Conservation (phyloP, 495 filamentous ascomycete species). For the Astrocystis sublimbata region DNA sequence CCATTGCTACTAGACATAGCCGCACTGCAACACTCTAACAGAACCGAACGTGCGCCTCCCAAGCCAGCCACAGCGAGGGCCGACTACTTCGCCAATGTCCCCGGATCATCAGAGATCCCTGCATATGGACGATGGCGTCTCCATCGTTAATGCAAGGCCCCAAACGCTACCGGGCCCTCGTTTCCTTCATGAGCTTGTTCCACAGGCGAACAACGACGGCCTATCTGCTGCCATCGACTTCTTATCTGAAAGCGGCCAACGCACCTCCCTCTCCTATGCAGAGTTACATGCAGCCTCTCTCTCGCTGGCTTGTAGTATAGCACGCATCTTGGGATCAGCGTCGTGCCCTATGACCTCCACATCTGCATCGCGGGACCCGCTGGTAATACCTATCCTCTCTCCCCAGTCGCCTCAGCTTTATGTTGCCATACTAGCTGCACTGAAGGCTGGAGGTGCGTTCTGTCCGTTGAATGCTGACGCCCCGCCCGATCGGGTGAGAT, state of each 20-base stretch:
- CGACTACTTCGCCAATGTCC: not conserved
- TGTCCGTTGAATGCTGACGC: conserved; percentile 74
- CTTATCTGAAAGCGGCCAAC: conserved; percentile 45
- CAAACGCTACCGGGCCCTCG: conserved; percentile 55
- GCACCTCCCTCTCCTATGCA: conserved; percentile 54
- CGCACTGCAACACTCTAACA: not conserved
- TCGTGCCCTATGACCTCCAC: not conserved
- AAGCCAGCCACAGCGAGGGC: not conserved
- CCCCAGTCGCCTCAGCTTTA: conserved; percentile 73
- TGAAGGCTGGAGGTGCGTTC: conserved; percentile 78
- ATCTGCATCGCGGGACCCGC: conserved; percentile 22
- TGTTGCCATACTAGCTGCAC: conserved; percentile 66
- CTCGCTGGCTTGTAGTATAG: conserved; percentile 52
- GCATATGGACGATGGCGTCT: conserved; percentile 40
- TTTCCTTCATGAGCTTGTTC: conserved; percentile 66
- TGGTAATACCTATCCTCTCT: conserved; percentile 70
- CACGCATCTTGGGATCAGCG: conserved; percentile 25
- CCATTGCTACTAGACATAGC: too few species aligned
- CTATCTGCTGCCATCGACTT: conserved; percentile 62
- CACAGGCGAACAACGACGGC: conserved; percentile 15
- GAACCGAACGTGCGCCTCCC: not conserved
- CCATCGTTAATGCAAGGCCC: conserved; percentile 64
- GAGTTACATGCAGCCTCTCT: conserved; percentile 60
- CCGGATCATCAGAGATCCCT: conserved; percentile 5
- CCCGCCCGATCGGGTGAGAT: conserved; percentile 68